Conservation (phyloP, 495 filamentous ascomycete species). For the Aspergillus indologenus region DNA sequence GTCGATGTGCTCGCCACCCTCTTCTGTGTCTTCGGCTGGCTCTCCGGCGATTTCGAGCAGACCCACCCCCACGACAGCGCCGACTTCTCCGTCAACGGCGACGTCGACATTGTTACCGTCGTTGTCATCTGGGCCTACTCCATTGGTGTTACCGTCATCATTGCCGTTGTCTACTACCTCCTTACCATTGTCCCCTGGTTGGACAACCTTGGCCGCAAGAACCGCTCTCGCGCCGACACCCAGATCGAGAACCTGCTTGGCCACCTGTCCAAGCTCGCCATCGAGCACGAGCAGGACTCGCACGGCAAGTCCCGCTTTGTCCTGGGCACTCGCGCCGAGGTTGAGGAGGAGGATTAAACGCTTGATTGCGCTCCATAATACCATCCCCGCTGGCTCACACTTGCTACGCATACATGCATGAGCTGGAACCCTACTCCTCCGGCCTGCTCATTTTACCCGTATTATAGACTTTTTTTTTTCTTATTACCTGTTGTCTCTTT, state of each 20-base stretch:
- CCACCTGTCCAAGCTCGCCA: constrained; percentile 70
- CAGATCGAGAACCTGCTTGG: constrained; percentile 79
- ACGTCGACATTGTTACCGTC: constrained; percentile 72
- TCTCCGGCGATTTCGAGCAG: constrained; percentile 45
- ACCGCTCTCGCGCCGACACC: constrained; percentile 68
- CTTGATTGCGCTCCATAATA: constrained; percentile 25
- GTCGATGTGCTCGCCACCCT: constrained; percentile 69
- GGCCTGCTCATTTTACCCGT: constrained; percentile 30
- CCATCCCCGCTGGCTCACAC: constrained; percentile 31
- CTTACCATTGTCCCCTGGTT: constrained; percentile 65
- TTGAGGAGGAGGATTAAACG: constrained; percentile 65
- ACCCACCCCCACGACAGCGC: constrained; percentile 45
- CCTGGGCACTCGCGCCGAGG: constrained; percentile 57
- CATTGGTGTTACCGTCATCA: constrained; percentile 73
- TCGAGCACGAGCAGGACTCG: constrained; percentile 62
- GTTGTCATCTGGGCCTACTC: constrained; percentile 77
- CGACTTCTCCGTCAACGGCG: constrained; percentile 55
- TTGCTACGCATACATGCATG: constrained; percentile 31
- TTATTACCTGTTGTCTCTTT: constrained; percentile 31
- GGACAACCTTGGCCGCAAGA: constrained; percentile 77
- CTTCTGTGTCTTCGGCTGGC: constrained; percentile 73
- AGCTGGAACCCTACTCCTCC: constrained; percentile 18
- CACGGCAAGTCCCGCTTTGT: constrained; percentile 58
- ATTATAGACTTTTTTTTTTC: constrained; percentile 48
- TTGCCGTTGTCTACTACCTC: constrained; percentile 74